These are phyloP conservation scores for Fonsecaea nubica DNA, from an alignment of 2,329 filamentous ascomycete species.

Conservation along the genomic window DNA sequence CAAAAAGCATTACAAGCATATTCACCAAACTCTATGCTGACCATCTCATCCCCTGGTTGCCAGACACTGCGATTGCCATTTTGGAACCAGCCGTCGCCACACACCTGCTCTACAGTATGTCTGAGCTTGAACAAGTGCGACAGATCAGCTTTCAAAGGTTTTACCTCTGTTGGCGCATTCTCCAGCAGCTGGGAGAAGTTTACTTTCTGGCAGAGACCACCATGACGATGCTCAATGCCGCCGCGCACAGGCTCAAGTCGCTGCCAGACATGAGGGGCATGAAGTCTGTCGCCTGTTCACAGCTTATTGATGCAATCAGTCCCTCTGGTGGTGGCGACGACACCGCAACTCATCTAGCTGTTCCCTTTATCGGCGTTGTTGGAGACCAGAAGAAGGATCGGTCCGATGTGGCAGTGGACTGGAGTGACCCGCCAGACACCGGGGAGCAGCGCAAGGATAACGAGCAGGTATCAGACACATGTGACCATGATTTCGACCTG, in stretches of 20 bases:
- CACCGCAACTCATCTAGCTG: neutral
- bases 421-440: neutral
- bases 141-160: constrained; percentile 29
- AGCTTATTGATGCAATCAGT: constrained; percentile 5
- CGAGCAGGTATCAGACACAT: neutral
- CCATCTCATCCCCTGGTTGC: constrained; percentile 21
- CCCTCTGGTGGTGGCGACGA: neutral
- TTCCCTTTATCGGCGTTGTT: constrained; percentile 19
- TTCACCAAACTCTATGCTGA: constrained; percentile 62
- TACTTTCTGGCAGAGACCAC: constrained; percentile 29
- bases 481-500: constrained; percentile 6
- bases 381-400: constrained; percentile 17
- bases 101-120: constrained; percentile 33
- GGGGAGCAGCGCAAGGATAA: neutral
- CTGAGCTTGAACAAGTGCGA: constrained; percentile 16
- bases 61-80: constrained; percentile 29
- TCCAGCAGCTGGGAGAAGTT: constrained; percentile 25
- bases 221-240: constrained; percentile 29
- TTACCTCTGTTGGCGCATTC: constrained; percentile 34
- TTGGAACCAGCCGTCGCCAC: constrained; percentile 29
- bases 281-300: constrained; percentile 4
- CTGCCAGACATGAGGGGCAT: constrained; percentile 5
- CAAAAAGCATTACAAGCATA: constrained; percentile 83
- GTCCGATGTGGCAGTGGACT: constrained; percentile 1
- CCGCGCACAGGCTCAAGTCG: constrained; percentile 25